These are phyloP conservation scores for Salix suchowensis DNA, from an alignment of 345 rosid genomes.

Conservation along the genomic window DNA sequence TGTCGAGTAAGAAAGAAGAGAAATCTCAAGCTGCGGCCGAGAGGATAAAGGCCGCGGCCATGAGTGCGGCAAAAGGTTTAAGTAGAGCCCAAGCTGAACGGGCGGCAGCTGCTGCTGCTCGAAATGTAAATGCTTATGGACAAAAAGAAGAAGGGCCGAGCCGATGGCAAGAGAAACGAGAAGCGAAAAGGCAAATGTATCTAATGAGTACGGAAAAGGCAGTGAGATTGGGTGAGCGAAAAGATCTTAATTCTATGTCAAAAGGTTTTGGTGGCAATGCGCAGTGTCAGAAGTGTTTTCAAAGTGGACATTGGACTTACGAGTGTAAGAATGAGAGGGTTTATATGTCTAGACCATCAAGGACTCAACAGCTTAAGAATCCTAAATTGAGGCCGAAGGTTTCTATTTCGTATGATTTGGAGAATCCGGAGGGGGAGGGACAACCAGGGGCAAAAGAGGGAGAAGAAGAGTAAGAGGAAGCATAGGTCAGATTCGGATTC, in stretches of 20 bases:
- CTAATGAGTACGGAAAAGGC: slow-evolving; percentile 97
- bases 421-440: slow-evolving; percentile 39
- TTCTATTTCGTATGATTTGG: slow-evolving; percentile 52
- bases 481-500: slow-evolving; percentile 58
- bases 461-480: slow-evolving; percentile 88
- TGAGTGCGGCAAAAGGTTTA: slow-evolving; percentile 80
- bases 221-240: slow-evolving; percentile 83
- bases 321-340: slow-evolving; percentile 95
- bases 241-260: slow-evolving; percentile 54
- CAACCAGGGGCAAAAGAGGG: slow-evolving; percentile 43
- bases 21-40: slow-evolving; percentile 89
- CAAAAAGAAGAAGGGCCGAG: slow-evolving; percentile 99
- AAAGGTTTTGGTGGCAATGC: slow-evolving; percentile 38
- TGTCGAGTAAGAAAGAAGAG: slow-evolving; percentile 89
- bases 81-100: slow-evolving; percentile 98
- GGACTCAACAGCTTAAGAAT: slow-evolving; percentile 93
- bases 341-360: slow-evolving; percentile 81
- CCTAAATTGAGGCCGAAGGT: slow-evolving; percentile 69
- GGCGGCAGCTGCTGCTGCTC: slow-evolving; percentile 87
- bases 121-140: slow-evolving; percentile 95
- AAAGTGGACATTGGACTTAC: slow-evolving; percentile 92
- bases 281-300: slow-evolving; percentile 92
- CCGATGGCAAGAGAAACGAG: slow-evolving; percentile 98
- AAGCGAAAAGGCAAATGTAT: slow-evolving; percentile 94
- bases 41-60: slow-evolving; percentile 86